These are phyloP conservation scores for Podaxis sp. DNA, from an alignment of 768 basidiomycete genomes.

Conservation along the genomic window DNA sequence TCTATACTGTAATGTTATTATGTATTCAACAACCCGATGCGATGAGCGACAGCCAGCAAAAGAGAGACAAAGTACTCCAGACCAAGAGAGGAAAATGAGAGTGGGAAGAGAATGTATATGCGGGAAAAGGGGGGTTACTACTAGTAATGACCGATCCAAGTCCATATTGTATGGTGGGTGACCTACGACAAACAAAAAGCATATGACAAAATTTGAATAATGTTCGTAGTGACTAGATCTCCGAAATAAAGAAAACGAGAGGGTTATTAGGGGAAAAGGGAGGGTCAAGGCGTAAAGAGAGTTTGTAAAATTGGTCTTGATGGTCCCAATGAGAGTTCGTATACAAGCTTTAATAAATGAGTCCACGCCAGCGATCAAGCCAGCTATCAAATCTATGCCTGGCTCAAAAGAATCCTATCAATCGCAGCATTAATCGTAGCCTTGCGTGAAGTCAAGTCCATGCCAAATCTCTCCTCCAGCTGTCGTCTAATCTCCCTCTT, in stretches of 20 bases:
- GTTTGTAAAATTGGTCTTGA: not conserved
- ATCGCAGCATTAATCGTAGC: slow-evolving; percentile 75
- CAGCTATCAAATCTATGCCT: slow-evolving; percentile 22
- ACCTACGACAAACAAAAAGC: slow-evolving; percentile 4
- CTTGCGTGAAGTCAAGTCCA: slow-evolving; percentile 74
- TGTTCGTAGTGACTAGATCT: slow-evolving; percentile 10
- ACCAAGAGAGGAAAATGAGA: not conserved
- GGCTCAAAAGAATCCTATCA: slow-evolving; percentile 64
- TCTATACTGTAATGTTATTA: not conserved
- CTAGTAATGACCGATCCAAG: slow-evolving; percentile 5
- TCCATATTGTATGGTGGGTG: slow-evolving; percentile 7
- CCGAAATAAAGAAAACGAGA: slow-evolving; percentile 1
- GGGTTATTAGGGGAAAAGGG: slow-evolving; percentile 6
- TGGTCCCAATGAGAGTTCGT: slow-evolving; percentile 2
- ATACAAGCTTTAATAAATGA: not conserved
- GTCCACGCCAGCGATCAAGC: not conserved
- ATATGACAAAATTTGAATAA: not conserved
- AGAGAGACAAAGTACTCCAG: not conserved
- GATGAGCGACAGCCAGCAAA: not conserved
- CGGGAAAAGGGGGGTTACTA: not conserved
- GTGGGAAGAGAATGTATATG: not conserved
- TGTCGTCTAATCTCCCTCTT: slow-evolving; percentile 87
- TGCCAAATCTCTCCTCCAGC: slow-evolving; percentile 80
- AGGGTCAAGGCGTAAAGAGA: slow-evolving; percentile 4
- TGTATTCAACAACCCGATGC: not conserved